phyloP scores from a whole-genome alignment of 495 filamentous ascomycete genomes.

The Penicillium malachiteum region DNA sequence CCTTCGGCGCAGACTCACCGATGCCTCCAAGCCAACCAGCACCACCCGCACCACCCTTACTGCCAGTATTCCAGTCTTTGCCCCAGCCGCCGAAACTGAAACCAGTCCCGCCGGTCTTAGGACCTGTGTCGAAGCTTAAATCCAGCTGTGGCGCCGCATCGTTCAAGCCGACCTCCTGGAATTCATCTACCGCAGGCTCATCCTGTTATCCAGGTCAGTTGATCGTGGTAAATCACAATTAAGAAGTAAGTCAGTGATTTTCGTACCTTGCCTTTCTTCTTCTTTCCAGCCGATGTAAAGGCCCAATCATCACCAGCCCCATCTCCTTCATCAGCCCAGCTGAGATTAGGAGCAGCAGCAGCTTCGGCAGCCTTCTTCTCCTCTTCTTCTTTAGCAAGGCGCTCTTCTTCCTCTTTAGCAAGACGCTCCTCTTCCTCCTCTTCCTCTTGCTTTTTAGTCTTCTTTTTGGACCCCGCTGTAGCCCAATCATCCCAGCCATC shows the following conservation, averaged over 20 bases:
- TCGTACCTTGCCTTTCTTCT: conserved; percentile 52
- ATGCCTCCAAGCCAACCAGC: conserved; percentile 36
- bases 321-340: conserved; percentile 44
- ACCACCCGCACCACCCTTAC: conserved; percentile 4
- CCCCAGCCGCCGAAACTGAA: conserved; percentile 50
- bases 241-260: neutral
- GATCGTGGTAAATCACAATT: neutral
- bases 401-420: conserved; percentile 36
- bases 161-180: conserved; percentile 48
- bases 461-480: conserved; percentile 40
- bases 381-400: conserved; percentile 34
- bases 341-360: conserved; percentile 37
- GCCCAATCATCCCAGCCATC: conserved; percentile 46
- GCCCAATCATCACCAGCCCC: conserved; percentile 34
- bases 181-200: conserved; percentile 32
- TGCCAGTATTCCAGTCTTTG: conserved; percentile 39
- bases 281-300: conserved; percentile 34
- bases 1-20: conserved; percentile 32
- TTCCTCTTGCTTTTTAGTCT: conserved; percentile 39
- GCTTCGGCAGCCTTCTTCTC: conserved; percentile 37
- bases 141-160: conserved; percentile 45
- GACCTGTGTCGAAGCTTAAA: conserved; percentile 40
- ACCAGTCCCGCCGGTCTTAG: conserved; percentile 31
- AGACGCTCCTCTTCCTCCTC: conserved; percentile 35
- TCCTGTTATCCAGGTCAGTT: conserved; percentile 13